These are phyloP conservation scores for Ophiognomonia clavigignenti-juglandacearum DNA, from an alignment of 2,329 filamentous ascomycete genomes.

Conservation along the genomic window DNA sequence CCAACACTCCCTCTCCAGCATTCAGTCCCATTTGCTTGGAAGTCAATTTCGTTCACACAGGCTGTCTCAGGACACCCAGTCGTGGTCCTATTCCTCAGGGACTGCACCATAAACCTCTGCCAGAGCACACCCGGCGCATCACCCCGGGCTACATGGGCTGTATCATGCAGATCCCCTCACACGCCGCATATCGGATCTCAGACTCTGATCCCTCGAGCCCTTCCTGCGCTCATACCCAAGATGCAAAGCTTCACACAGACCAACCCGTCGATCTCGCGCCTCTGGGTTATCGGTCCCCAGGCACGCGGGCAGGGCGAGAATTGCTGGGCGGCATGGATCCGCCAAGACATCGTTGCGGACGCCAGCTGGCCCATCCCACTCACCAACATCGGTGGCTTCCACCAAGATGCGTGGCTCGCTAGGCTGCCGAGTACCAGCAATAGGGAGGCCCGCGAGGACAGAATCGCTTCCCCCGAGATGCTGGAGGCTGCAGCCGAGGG, in stretches of 20 bases:
- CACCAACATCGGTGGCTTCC: constrained; percentile 23
- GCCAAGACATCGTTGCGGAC: background rate
- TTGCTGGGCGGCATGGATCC: background rate
- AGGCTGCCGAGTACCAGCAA: background rate
- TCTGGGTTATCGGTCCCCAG: constrained; percentile 1
- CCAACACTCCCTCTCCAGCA: too few relatives aligned
- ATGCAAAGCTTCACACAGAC: background rate
- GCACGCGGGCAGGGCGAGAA: background rate
- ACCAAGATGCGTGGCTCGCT: background rate
- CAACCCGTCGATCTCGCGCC: background rate
- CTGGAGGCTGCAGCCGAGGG: background rate
- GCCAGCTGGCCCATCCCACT: constrained; percentile 7
- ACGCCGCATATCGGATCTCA: background rate
- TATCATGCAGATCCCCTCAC: background rate
- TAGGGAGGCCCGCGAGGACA: background rate
- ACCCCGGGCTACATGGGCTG: background rate
- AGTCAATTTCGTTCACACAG: too few relatives aligned
- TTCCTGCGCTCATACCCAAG: background rate
- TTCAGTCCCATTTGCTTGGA: too few relatives aligned
- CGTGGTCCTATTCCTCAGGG: background rate
- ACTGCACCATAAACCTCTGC: background rate
- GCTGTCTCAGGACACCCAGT: too few relatives aligned
- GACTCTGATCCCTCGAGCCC: background rate
- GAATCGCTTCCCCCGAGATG: background rate
- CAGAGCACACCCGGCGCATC: background rate